Evolutionary conservation across 306 rosid species (phyloP), one percentile per base, ranked within the genome.

Genomic region (Fragaria vesca): DNA sequence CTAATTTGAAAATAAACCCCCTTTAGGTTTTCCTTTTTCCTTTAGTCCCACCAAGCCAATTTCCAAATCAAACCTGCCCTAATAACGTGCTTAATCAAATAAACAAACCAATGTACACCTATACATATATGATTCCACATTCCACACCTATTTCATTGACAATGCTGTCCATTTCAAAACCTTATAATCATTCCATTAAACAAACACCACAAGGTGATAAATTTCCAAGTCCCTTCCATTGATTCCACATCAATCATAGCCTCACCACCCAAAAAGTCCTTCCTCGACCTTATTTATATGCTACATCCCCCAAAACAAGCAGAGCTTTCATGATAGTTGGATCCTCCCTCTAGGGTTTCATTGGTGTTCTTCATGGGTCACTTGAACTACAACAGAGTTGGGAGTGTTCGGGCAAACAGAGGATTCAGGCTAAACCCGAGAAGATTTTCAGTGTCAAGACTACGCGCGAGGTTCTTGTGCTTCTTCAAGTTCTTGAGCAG

Each of bases 401-500:
- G 88, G 71, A 81, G 83, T 75, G 78, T 83, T 4, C 63, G 42
- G 58, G 1, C 5, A 3, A 82, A 77, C 69, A 87, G 90, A 78
- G 93, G 91, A 20, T 88, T 91, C 79, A 85, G 87, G 73, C 80
- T 93, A 12, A 84, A 84, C 75, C 80, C 87, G 0, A 87, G 79
- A 79, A 87, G 90, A 79, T 66, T 84, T 12, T 47, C 81, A 0
- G 86, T 84, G 26, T 83, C 69, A 0, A 67, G 88, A 40, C 82
- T 91, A 2, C 79, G 93, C 12, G 63, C 84, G 10, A 82, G 88
- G 72, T 84, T 93, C 78, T 28, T 47, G 47, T 80, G 82, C 76
- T 68, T 90, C 9, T 74, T 90, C 32, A 85, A 71, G 70, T 50
- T 90, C 71, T 81, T 93, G 73, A 74, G 85, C 28, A 71, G 5